Base-by-base conservation (phyloP, 768 basidiomycete species). In the Trametes sanguinea region DNA sequence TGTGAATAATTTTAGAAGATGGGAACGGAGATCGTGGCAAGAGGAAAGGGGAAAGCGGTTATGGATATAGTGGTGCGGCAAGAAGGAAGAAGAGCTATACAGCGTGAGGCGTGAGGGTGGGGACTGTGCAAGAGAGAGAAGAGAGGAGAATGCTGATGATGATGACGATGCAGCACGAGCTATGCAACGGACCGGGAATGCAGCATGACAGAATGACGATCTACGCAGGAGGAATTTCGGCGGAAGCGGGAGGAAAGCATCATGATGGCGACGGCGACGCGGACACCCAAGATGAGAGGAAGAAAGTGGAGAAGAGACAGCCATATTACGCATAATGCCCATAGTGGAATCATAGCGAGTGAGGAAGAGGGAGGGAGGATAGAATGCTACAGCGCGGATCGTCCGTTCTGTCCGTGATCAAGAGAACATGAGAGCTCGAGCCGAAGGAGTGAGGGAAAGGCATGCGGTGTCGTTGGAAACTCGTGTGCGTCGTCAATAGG, bases 401-500 rank as follows among this genome's bases (percentile, higher is more conserved):
- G 67, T 68, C 63, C 63, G 61, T 62, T 60, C 59, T 62, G 61
- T 60, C 62, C 63, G 67, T 65, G 57, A 55, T 50, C 60, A 56
- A 45, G 62, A 56, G 60, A 57, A 35, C 54, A 57, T 29, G 52
- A 37, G 22, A 40, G 51, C 46, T 57, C 50, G 64, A 45, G 54
- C 56, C 62, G 27, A 44, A 43, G 56, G 52, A 53, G 45, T 17
- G 57, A 33, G 51, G 54, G 56, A 55, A 37, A 51, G 57, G 54
- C 47, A 39, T 54, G 60, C 48, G 13, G 52, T 51, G 60, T 55
- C 56, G 50, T 45, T 53, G 52, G 22, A 43, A 17, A 57, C 44
- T 57, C 56, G 60, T 56, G 45, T 62, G 51, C 63, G 51, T 62
- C 65, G 55, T 67, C 58, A 74, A 61, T 69, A 75, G 29, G 74